phyloP scores from a whole-genome alignment of 345 rosid genomes.

The Durio zibethinus region DNA sequence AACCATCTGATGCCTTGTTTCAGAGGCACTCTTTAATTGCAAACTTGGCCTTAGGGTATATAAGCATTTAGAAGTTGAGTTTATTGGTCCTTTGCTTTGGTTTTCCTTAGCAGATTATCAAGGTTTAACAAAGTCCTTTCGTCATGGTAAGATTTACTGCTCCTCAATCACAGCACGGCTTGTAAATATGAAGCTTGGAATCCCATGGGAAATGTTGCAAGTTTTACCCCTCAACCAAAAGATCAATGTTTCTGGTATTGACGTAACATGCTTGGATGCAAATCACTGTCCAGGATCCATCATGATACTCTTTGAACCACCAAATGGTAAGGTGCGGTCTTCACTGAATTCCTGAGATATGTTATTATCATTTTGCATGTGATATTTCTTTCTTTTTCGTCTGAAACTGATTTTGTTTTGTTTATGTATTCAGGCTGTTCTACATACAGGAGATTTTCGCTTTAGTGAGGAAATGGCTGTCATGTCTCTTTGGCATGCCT shows the following conservation, averaged over 20 bases:
- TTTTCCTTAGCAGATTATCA: conserved; percentile 76
- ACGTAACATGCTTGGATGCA: conserved; percentile 86
- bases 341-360: conserved; percentile 15
- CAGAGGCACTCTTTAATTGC: conserved; percentile 1
- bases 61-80: neutral
- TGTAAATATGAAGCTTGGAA: conserved; percentile 82
- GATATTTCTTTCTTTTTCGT: neutral
- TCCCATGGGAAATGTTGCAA: conserved; percentile 75
- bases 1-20: conserved; percentile 5
- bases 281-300: conserved; percentile 95
- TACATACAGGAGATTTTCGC: conserved; percentile 96
- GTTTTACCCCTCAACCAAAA: conserved; percentile 71
- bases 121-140: conserved; percentile 82
- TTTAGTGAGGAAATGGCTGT: conserved; percentile 56
- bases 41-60: neutral
- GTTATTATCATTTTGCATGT: conserved; percentile 2
- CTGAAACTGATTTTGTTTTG: neutral
- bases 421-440: conserved; percentile 49
- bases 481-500: conserved; percentile 33
- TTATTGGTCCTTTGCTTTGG: neutral
- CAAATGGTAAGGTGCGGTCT: conserved; percentile 79
- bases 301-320: conserved; percentile 81
- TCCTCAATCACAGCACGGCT: conserved; percentile 81
- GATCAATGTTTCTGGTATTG: conserved; percentile 54
- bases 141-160: conserved; percentile 88